A percentile compares a stretch with the other conserved stretches of the same genome.
phyloP scores from a whole-genome alignment of 1,139 yeast species.

The Kodamaea plutei region DNA sequence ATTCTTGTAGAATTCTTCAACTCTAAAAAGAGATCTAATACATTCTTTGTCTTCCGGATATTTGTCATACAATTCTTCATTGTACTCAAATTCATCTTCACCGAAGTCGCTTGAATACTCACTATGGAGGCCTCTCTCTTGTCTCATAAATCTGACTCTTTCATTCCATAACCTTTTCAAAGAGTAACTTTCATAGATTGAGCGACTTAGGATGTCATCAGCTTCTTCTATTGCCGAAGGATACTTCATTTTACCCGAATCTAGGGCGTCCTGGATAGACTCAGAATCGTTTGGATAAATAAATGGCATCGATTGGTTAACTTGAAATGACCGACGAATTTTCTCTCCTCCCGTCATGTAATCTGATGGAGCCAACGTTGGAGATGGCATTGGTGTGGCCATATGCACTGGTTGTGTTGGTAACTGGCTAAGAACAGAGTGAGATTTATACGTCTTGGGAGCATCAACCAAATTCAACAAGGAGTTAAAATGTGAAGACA shows the following conservation, averaged over 20 bases:
- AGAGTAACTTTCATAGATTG: conserved; percentile 63
- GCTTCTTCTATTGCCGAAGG: conserved; percentile 85
- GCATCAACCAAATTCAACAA: conserved; percentile 55
- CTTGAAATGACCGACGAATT: conserved; percentile 67
- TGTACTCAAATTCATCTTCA: conserved; percentile 20
- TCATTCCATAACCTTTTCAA: conserved; percentile 70
- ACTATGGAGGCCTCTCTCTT: conserved; percentile 66
- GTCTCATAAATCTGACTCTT: conserved; percentile 62
- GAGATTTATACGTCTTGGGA: conserved; percentile 53
- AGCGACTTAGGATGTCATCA: conserved; percentile 49
- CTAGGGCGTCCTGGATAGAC: conserved; percentile 14
- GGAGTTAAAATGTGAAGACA: conserved; percentile 44
- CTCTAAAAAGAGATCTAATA: conserved; percentile 46
- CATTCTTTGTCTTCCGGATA: conserved; percentile 31
- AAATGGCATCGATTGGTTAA: conserved; percentile 77
- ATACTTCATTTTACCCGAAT: conserved; percentile 21
- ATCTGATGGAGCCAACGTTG: conserved; percentile 62
- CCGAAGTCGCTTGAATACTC: conserved; percentile 16
- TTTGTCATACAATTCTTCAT: conserved; percentile 14
- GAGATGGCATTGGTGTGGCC: conserved; percentile 89
- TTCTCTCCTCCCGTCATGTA: conserved; percentile 59
- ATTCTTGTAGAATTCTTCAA: conserved; percentile 56
- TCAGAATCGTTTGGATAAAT: conserved; percentile 51
- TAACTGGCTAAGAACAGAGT: conserved; percentile 50
- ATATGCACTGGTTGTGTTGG: conserved; percentile 70